These are phyloP conservation scores for Euryodendron excelsum DNA, from an alignment of 148 eudicot genomes.

Conservation along the genomic window DNA sequence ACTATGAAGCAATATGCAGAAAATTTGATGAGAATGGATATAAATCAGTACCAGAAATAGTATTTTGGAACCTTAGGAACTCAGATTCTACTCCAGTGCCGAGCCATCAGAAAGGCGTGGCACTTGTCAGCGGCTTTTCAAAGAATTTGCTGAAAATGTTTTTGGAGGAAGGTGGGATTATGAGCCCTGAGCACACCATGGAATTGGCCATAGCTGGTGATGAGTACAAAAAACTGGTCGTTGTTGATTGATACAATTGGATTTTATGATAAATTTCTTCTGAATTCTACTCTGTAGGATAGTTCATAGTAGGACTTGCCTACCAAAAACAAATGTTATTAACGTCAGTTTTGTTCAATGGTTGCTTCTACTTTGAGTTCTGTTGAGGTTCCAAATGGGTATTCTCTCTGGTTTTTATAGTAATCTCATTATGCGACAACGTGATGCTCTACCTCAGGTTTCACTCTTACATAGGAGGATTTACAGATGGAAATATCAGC, in stretches of 20 bases:
- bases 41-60: slow-evolving; percentile 24
- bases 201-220: slow-evolving; percentile 39
- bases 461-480: too few species aligned
- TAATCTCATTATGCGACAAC: too few species aligned
- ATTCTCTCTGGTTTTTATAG: too few species aligned
- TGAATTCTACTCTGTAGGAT: background rate
- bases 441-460: too few species aligned
- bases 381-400: background rate
- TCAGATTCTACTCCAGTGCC: slow-evolving; percentile 44
- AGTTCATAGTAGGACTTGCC: background rate
- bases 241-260: slow-evolving; percentile 21
- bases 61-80: slow-evolving; percentile 50
- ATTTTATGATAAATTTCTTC: background rate
- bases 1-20: slow-evolving; percentile 24
- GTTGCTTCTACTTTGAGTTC: background rate
- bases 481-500: too few species aligned
- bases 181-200: slow-evolving; percentile 32
- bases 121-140: slow-evolving; percentile 48
- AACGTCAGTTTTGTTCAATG: background rate
- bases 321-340: background rate
- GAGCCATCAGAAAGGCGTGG: slow-evolving; percentile 36
- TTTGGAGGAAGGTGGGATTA: slow-evolving; percentile 28
- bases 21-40: slow-evolving; percentile 29
- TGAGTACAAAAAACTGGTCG: slow-evolving; percentile 41
- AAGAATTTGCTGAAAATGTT: slow-evolving; percentile 49